Base-by-base conservation (phyloP, 202 grass and related monocot species). In the Bolboschoenoplectus hybrid region DNA sequence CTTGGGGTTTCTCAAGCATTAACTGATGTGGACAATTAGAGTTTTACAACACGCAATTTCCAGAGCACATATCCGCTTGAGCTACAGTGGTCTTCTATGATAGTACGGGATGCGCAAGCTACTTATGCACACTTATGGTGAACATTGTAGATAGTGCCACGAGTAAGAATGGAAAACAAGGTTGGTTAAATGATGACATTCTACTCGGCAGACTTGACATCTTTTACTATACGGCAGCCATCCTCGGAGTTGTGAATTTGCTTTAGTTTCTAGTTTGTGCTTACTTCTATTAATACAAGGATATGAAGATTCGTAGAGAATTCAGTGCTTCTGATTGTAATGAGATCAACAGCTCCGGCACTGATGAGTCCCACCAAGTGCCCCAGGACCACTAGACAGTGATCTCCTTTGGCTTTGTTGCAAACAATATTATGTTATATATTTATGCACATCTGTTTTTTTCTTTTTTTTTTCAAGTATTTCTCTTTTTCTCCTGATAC, bases 21-120 rank as follows among this genome's bases (percentile, higher is more conserved):
- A 85, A 89, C 82, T 7, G 85, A 86, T 72, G 88, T 97, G 51
- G 91, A 63, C 93, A 95, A 81, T 89, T 95, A 16, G 88, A 97
- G 79, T 91, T 97, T 61, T 93, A 95, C 73, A 97, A 97, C 56
- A 91, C 67, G 68, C 91, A 97, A 86, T 93, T 97, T 56, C 95
- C 91, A 10, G 91, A 97, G 47, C 90, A 95, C 64, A 93, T 95
- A 90, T 88, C 88, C 74, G 76, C 93, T 14, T 36, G 93, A 63
- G 93, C 88, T 66, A 89, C 84, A 74, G 86, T 91, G 0, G 72
- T 97, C 38, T 93, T 92, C 46, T 92, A 79, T 60, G 86, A 63
- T 20, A 84, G 68, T 67, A 39, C 85, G 49, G 89, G 83, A 32
- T 87, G 63, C 47, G 88, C 89, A 47, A 93, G 76, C 88, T 97